Conservation (phyloP, 2,329 filamentous ascomycete genomes). For the Fusarium tricinctum region DNA sequence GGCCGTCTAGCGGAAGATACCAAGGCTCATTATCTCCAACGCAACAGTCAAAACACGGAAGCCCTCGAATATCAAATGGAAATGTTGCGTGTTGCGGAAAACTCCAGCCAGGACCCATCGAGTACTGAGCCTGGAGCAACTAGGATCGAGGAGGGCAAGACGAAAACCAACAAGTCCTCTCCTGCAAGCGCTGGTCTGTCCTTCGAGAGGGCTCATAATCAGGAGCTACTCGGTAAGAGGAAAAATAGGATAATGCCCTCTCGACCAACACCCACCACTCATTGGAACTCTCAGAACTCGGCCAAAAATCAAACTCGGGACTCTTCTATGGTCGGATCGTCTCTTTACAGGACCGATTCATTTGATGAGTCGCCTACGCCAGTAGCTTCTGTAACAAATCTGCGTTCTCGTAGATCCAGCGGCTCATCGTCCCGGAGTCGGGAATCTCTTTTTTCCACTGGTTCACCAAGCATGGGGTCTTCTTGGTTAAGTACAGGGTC, state of each 20-base stretch:
- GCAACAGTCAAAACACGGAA: too few relatives aligned
- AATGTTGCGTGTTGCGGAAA: too few relatives aligned
- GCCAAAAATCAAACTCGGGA: background rate
- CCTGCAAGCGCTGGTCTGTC: slow-evolving; percentile 11
- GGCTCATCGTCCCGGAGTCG: background rate
- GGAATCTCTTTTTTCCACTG: background rate
- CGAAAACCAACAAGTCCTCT: too few relatives aligned
- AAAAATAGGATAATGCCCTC: background rate
- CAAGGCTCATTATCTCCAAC: background rate
- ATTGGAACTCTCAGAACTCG: background rate
- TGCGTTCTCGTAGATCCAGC: background rate
- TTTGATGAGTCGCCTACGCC: background rate
- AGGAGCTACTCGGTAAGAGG: background rate
- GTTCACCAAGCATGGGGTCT: background rate
- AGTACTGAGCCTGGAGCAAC: background rate
- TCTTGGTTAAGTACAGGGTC: background rate
- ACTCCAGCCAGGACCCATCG: too few relatives aligned
- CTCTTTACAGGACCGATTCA: background rate
- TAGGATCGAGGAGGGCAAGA: background rate
- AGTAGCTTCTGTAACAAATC: background rate
- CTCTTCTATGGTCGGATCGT: too few relatives aligned
- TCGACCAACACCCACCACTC: background rate
- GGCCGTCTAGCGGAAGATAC: background rate
- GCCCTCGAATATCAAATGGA: too few relatives aligned
- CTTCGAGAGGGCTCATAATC: slow-evolving; percentile 2